Evolutionary conservation across 495 filamentous ascomycete genomes (phyloP).

Genomic region (Xanthoparmelia taractica): DNA sequence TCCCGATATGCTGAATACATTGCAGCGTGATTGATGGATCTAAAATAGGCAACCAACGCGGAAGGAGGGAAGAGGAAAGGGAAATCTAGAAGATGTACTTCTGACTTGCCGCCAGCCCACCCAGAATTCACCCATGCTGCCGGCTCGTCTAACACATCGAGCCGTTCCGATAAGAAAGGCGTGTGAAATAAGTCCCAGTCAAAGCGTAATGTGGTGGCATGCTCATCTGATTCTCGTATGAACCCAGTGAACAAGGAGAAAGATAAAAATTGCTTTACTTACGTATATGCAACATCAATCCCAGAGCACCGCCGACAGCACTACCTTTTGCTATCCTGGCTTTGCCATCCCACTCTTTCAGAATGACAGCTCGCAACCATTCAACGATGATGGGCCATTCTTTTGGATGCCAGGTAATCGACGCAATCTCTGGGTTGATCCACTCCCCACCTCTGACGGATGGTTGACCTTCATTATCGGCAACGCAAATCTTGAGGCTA

Average conservation of each 20-base stretch:
- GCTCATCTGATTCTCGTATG: not conserved
- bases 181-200: slow-evolving; percentile 55
- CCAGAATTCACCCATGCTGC: slow-evolving; percentile 56
- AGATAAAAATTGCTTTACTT: slow-evolving; percentile 27
- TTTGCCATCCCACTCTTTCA: slow-evolving; percentile 71
- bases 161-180: slow-evolving; percentile 64
- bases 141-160: slow-evolving; percentile 71
- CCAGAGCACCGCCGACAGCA: slow-evolving; percentile 63
- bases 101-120: slow-evolving; percentile 47
- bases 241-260: not conserved
- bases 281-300: slow-evolving; percentile 68
- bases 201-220: not conserved
- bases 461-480: not conserved
- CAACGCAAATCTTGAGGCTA: not conserved
- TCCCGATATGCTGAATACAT: slow-evolving; percentile 74
- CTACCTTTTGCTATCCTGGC: slow-evolving; percentile 58
- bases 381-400: slow-evolving; percentile 55
- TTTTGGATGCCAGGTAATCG: slow-evolving; percentile 30
- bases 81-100: slow-evolving; percentile 72
- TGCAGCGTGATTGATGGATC: slow-evolving; percentile 73
- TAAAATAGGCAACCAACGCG: slow-evolving; percentile 73
- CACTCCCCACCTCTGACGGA: slow-evolving; percentile 6
- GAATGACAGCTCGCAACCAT: slow-evolving; percentile 67
- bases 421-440: slow-evolving; percentile 13
- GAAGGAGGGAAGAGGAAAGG: slow-evolving; percentile 71